Conservation (phyloP, 805 yeast genomes). For the Teunomyces pallodes region DNA sequence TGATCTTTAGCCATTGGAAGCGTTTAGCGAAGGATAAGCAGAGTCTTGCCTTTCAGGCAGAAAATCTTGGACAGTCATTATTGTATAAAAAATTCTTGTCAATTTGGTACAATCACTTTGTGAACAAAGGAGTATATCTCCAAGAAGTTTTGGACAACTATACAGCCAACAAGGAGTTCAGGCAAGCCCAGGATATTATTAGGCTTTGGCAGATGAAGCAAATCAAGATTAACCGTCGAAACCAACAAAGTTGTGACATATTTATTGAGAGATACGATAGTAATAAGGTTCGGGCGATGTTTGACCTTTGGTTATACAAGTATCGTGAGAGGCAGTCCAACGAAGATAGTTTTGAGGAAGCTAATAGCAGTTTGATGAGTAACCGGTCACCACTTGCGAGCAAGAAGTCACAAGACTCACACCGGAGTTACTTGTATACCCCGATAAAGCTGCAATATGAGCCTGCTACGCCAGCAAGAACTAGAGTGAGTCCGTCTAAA, state of each 20-base stretch:
- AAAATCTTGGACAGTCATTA: conserved; percentile 15
- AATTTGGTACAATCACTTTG: conserved; percentile 34
- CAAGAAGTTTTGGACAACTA: conserved; percentile 30
- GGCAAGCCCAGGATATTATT: conserved; percentile 22
- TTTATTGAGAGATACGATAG: conserved; percentile 33
- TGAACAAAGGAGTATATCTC: conserved; percentile 20
- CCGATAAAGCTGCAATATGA: conserved; percentile 30
- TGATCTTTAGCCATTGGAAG: conserved; percentile 15
- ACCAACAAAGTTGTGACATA: conserved; percentile 33
- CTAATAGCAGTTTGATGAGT: conserved; percentile 21
- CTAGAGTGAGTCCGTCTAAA: conserved; percentile 33
- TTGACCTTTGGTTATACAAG: conserved; percentile 39
- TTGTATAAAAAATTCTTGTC: conserved; percentile 26
- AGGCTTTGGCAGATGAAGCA: conserved; percentile 37
- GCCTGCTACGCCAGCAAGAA: conserved; percentile 21
- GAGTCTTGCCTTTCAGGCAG: conserved; percentile 11
- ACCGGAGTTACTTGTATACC: conserved; percentile 28
- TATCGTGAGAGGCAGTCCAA: conserved; percentile 9
- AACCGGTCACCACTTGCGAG: conserved; percentile 34
- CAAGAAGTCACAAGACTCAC: conserved; percentile 6
- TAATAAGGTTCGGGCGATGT: conserved; percentile 24
- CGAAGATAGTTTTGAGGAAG: conserved; percentile 10
- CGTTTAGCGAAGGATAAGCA: not conserved
- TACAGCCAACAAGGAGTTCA: conserved; percentile 26
- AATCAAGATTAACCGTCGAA: conserved; percentile 29